These are phyloP conservation scores for Lophiostoma macrostomum DNA, from an alignment of 495 filamentous ascomycete genomes.

Conservation along the genomic window DNA sequence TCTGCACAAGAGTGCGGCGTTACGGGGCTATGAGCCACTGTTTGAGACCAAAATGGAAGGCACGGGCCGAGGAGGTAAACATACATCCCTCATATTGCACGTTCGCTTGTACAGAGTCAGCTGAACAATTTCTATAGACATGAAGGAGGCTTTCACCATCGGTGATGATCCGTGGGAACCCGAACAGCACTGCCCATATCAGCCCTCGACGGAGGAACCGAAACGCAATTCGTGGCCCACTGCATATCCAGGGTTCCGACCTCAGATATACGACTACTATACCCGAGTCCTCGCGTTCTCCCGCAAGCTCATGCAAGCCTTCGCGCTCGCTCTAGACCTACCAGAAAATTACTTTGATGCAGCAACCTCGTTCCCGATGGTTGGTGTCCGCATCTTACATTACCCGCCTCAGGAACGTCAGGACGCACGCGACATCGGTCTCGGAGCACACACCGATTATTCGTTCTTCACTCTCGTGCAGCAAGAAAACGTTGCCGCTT, in stretches of 20 bases:
- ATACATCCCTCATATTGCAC: neutral
- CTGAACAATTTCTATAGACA: slow-evolving; percentile 2
- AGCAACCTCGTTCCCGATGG: slow-evolving; percentile 10
- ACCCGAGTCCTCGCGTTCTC: slow-evolving; percentile 2
- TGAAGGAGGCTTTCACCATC: slow-evolving; percentile 22
- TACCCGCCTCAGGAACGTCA: slow-evolving; percentile 15
- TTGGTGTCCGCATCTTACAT: slow-evolving; percentile 12
- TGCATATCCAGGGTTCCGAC: slow-evolving; percentile 4
- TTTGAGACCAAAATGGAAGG: slow-evolving; percentile 17
- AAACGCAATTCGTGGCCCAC: slow-evolving; percentile 10
- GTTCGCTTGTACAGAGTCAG: neutral
- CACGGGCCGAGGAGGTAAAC: slow-evolving; percentile 5
- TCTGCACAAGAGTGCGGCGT: slow-evolving; percentile 6
- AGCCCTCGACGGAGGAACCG: neutral
- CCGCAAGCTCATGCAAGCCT: slow-evolving; percentile 10
- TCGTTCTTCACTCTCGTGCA: slow-evolving; percentile 20
- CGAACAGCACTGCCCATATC: slow-evolving; percentile 6
- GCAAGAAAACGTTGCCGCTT: slow-evolving; percentile 43
- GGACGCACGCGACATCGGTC: slow-evolving; percentile 4
- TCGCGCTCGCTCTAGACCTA: slow-evolving; percentile 13
- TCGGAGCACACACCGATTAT: slow-evolving; percentile 28
- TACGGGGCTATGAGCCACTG: slow-evolving; percentile 12
- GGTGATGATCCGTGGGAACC: slow-evolving; percentile 17
- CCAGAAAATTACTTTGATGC: slow-evolving; percentile 14
- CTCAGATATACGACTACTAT: slow-evolving; percentile 18